Percentiles rank a stretch among this genome's conserved stretches.
Conservation (phyloP, 1,139 yeast species). For the Magnusiomyces suaveolens region DNA sequence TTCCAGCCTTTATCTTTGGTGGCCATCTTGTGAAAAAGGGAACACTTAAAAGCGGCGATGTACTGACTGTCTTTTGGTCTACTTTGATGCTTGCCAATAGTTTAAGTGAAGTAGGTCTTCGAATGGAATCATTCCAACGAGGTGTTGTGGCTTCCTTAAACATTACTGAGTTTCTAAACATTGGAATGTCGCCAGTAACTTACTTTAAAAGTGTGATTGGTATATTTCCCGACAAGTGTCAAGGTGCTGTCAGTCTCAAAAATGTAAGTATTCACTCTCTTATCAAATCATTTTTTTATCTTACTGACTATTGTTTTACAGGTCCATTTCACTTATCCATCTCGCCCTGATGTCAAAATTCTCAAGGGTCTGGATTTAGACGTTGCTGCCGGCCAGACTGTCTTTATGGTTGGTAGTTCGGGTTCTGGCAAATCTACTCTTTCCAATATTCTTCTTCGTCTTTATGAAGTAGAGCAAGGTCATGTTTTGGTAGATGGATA, state of each 20-base stretch:
- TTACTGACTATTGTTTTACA: constrained; percentile 4
- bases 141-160: constrained; percentile 22
- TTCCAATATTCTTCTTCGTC: constrained; percentile 49
- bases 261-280: constrained; percentile 32
- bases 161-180: constrained; percentile 15
- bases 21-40: constrained; percentile 48
- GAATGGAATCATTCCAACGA: constrained; percentile 21
- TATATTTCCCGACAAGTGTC: constrained; percentile 30
- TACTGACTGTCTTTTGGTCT: constrained; percentile 74
- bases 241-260: constrained; percentile 43
- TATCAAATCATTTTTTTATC: not conserved
- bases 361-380: constrained; percentile 40
- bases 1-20: constrained; percentile 91
- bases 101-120: constrained; percentile 29
- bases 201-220: constrained; percentile 18
- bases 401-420: constrained; percentile 70
- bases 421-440: constrained; percentile 92
- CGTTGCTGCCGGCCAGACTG: constrained; percentile 40
- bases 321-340: constrained; percentile 49
- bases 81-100: constrained; percentile 62
- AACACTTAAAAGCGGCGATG: constrained; percentile 46
- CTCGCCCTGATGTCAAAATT: constrained; percentile 39
- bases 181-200: constrained; percentile 13
- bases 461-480: constrained; percentile 46
- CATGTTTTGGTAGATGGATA: constrained; percentile 47